Percentiles rank a stretch among this genome's conserved stretches.
Evolutionary conservation across 345 rosid genomes (phyloP).

Genomic region (Hypericum androsaemum): DNA sequence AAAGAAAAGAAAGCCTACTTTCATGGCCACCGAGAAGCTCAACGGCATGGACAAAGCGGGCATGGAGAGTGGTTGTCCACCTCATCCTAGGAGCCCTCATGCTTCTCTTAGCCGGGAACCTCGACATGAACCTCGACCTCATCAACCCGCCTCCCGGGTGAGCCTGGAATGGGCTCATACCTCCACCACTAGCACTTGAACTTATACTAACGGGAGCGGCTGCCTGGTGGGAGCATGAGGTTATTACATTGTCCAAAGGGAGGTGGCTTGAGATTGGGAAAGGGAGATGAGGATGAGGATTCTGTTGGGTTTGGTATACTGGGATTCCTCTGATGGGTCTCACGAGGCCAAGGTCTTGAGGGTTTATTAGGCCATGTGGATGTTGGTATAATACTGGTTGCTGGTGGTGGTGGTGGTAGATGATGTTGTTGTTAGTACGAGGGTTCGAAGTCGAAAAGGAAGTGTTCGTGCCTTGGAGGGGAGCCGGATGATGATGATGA

Average conservation of each 20-base stretch:
- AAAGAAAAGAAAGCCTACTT: slow-evolving; percentile 39
- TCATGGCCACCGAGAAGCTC: slow-evolving; percentile 99
- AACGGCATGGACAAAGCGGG: slow-evolving; percentile 97
- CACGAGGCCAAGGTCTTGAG: slow-evolving; percentile 51
- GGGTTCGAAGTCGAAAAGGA: no score
- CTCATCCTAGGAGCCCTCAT: slow-evolving; percentile 81
- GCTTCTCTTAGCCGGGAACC: slow-evolving; percentile 55
- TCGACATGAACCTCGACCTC: slow-evolving; percentile 56
- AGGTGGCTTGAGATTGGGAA: slow-evolving; percentile 36
- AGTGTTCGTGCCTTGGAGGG: not conserved
- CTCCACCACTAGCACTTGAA: not conserved
- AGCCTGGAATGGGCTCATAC: slow-evolving; percentile 27
- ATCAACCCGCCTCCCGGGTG: slow-evolving; percentile 36
- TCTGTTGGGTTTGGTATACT: slow-evolving; percentile 35
- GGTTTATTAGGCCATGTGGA: no score
- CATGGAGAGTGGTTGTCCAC: slow-evolving; percentile 97
- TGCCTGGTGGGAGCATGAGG: not conserved
- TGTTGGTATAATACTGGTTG: slow-evolving; percentile 27
- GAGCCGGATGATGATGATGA: slow-evolving; percentile 21
- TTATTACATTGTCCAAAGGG: slow-evolving; percentile 12
- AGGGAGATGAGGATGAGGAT: slow-evolving; percentile 28
- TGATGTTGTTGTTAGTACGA: no score
- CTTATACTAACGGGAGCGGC: slow-evolving; percentile 12
- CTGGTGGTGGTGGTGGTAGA: slow-evolving; percentile 15
- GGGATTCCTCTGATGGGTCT: slow-evolving; percentile 92